These are phyloP conservation scores for Termitomyces sp. DNA, from an alignment of 1,284 basidiomycete genomes.

Conservation along the genomic window DNA sequence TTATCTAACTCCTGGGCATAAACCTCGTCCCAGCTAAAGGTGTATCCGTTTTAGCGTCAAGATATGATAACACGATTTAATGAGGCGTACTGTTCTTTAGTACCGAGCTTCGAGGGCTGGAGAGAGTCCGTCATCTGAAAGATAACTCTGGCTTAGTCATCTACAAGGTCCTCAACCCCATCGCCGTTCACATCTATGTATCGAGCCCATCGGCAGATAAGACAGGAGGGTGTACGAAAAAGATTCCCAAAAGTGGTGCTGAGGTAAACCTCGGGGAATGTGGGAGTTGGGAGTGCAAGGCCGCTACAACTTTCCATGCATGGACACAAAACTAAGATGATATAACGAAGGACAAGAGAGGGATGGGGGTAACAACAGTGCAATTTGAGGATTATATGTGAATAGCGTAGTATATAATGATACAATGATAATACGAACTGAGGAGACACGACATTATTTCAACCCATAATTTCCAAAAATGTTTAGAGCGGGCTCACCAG, in stretches of 20 bases:
- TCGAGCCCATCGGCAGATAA: background rate
- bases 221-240: background rate
- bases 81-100: conserved; percentile 51
- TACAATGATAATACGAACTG: conserved; percentile 12
- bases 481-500: conserved; percentile 4
- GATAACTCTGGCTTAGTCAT: conserved; percentile 14
- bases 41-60: background rate
- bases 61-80: background rate
- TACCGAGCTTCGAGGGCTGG: conserved; percentile 63
- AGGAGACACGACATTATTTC: background rate
- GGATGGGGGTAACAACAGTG: conserved; percentile 9
- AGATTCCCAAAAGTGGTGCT: background rate
- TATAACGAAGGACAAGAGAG: background rate
- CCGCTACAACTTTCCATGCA: background rate
- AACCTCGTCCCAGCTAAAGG: conserved; percentile 62
- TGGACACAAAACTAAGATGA: background rate
- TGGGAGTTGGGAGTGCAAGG: background rate
- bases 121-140: conserved; percentile 23
- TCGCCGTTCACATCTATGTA: background rate
- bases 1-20: conserved; percentile 70
- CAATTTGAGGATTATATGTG: conserved; percentile 12
- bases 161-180: background rate
- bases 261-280: background rate
- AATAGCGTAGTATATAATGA: conserved; percentile 11
- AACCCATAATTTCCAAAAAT: background rate